These are phyloP conservation scores for Lodderomyces metapsilosis DNA, from an alignment of 1,139 yeast genomes.

Conservation along the genomic window DNA sequence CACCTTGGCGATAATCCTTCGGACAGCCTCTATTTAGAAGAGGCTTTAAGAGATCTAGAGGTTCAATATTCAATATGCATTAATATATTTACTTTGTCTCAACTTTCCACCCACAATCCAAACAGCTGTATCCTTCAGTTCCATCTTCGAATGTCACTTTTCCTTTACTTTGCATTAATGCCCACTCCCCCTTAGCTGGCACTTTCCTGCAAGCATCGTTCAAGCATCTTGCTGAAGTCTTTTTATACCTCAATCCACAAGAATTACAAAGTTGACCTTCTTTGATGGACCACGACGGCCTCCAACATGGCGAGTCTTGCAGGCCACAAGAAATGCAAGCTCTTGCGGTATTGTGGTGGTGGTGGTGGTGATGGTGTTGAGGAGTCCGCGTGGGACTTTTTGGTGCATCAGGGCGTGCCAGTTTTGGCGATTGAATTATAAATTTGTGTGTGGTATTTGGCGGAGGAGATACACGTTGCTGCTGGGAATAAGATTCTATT, in stretches of 20 bases:
- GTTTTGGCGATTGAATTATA: background rate
- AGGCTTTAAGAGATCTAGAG: too few relatives aligned
- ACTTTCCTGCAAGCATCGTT: conserved; percentile 75
- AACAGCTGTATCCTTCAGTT: conserved; percentile 54
- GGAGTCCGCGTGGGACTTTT: background rate
- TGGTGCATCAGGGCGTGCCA: background rate
- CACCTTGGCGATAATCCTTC: too few relatives aligned
- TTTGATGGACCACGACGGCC: conserved; percentile 90
- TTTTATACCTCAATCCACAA: conserved; percentile 91
- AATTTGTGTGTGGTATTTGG: background rate
- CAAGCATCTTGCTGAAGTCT: conserved; percentile 88
- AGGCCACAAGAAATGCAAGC: conserved; percentile 90
- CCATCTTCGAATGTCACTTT: conserved; percentile 43
- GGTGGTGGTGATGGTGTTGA: conserved; percentile 2
- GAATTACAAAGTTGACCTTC: conserved; percentile 95
- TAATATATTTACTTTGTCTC: conserved; percentile 31
- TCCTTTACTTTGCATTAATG: conserved; percentile 77
- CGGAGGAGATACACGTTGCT: conserved; percentile 1
- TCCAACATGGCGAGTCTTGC: conserved; percentile 95
- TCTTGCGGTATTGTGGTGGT: conserved; percentile 30
- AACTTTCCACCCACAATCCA: conserved; percentile 61
- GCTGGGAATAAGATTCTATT: conserved; percentile 37
- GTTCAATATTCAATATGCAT: too few relatives aligned
- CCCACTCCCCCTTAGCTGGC: conserved; percentile 96
- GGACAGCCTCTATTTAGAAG: too few relatives aligned